These are phyloP conservation scores for Nothopassalora personata DNA, from an alignment of 2,329 filamentous ascomycete species.

Conservation along the genomic window DNA sequence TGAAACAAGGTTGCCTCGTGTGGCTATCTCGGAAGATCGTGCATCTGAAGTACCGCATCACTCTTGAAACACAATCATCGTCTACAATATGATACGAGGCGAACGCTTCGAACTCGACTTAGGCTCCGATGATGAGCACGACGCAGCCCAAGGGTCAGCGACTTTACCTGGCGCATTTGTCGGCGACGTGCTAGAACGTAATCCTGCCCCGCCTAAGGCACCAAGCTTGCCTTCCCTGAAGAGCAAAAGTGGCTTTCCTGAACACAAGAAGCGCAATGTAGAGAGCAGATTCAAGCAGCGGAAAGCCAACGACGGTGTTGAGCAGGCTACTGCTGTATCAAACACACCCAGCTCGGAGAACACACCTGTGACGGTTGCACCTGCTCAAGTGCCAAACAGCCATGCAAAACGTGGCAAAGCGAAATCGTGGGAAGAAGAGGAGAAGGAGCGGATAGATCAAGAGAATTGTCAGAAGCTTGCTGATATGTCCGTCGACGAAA, in stretches of 20 bases:
- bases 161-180: conserved; percentile 45
- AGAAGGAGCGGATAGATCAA: conserved; percentile 68
- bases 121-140: conserved; percentile 39
- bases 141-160: conserved; percentile 10
- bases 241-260: conserved; percentile 68
- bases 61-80: not conserved
- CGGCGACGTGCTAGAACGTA: conserved; percentile 74
- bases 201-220: conserved; percentile 53
- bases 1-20: not conserved
- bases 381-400: not conserved
- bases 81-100: conserved; percentile 43
- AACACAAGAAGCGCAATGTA: conserved; percentile 70
- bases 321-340: not conserved
- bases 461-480: conserved; percentile 73
- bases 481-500: conserved; percentile 75
- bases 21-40: not conserved
- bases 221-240: conserved; percentile 59
- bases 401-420: conserved; percentile 17
- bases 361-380: not conserved
- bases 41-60: not conserved
- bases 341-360: not conserved
- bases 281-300: conserved; percentile 76
- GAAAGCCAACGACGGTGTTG: conserved; percentile 32
- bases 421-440: conserved; percentile 44
- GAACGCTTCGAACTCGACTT: conserved; percentile 59